Conservation (phyloP, 768 basidiomycete genomes). For the Sistotremastrum suecicum region DNA sequence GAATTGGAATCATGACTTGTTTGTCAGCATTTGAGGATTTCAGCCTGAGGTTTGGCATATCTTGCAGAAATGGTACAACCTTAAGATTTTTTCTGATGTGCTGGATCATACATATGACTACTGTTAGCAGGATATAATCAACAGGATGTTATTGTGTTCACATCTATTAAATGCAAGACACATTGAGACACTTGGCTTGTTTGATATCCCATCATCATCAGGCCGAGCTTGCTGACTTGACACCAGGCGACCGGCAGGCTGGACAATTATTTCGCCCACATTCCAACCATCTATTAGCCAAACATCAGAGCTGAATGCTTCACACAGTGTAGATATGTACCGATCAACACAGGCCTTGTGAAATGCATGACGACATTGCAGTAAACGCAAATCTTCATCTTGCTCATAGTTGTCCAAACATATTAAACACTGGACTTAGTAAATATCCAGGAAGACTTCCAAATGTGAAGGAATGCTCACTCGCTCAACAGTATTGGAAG, state of each 20-base stretch:
- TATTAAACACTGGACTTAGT: constrained; percentile 50
- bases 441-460: background rate
- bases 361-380: constrained; percentile 82
- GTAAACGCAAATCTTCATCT: constrained; percentile 67
- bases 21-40: no score
- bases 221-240: background rate
- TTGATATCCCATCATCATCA: no score
- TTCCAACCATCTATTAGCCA: constrained; percentile 50
- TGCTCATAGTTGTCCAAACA: constrained; percentile 77
- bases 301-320: background rate
- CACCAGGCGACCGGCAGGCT: constrained; percentile 51
- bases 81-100: no score
- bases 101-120: no score
- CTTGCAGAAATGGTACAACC: no score
- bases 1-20: no score
- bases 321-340: background rate
- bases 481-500: constrained; percentile 67
- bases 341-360: constrained; percentile 74
- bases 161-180: no score
- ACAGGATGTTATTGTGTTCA: no score
- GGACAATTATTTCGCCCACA: constrained; percentile 85
- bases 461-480: constrained; percentile 28
- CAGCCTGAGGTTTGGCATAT: no score
- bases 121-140: no score
- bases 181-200: no score